Evolutionary conservation across 192 early-diverging fungal genomes (phyloP), one percentile per base, ranked within the genome.

Genomic region (Backusella circina): DNA sequence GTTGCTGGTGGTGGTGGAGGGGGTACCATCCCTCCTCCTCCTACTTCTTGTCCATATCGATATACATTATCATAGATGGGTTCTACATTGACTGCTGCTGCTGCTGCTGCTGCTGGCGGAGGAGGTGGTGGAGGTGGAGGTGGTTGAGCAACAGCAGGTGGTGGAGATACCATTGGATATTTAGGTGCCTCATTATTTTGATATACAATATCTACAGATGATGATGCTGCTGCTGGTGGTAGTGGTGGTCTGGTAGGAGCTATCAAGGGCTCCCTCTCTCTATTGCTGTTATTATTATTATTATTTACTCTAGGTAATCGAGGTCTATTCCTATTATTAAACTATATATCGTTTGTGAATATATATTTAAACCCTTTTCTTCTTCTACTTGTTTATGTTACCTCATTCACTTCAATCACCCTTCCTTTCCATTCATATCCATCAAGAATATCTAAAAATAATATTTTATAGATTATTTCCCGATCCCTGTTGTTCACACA

Each of bases 351-450:
- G n/a, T n/a, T n/a, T n/a, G n/a, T n/a, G n/a, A n/a, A n/a, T n/a
- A n/a, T n/a, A n/a, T n/a, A n/a, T n/a, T n/a, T 23, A 26, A 16
- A 1, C 12, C 39, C n/a, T n/a, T 16, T 41, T 41, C 37, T 10
- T 38, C n/a, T n/a, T n/a, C n/a, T n/a, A n/a, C n/a, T n/a, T n/a
- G n/a, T n/a, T n/a, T n/a, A n/a, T n/a, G n/a, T 41, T 61, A 47
- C 87, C 82, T 82, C 88, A 93, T 90, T 95, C 93, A 66, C 95
- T 92, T 94, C 91, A 74, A 96, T 82, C 65, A 83, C 80, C 72
- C 91, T 72, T 66, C 92, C 92, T 77, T 91, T 86, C 93, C 91
- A 92, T 70, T 95, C 94, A 80, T 88, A 91, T 71, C 91, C 88
- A 81, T 94, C 89, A 80, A 92, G 94, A 84, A 91, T 91, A 18